Conservation (phyloP, 345 rosid genomes). For the Garcia nutans region DNA sequence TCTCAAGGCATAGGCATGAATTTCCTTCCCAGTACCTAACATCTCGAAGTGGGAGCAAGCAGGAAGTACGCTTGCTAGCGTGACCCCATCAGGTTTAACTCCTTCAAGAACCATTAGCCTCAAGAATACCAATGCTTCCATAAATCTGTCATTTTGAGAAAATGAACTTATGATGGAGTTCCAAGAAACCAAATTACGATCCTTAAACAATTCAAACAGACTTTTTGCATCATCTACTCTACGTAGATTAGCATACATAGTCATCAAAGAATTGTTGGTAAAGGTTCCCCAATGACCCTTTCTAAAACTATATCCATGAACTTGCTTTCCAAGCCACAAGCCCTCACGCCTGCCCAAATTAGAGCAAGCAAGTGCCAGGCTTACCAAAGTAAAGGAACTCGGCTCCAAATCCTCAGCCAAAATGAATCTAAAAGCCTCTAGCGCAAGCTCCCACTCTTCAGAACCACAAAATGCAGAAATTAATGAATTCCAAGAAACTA, state of each 20-base stretch:
- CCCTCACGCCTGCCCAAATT: constrained; percentile 43
- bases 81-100: constrained; percentile 69
- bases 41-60: constrained; percentile 71
- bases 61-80: constrained; percentile 83
- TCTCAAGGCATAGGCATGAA: constrained; percentile 79
- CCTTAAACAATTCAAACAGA: constrained; percentile 50
- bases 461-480: constrained; percentile 60
- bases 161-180: constrained; percentile 71
- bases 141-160: constrained; percentile 58
- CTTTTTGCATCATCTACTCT: constrained; percentile 41
- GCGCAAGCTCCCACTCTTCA: constrained; percentile 67
- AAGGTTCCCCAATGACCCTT: constrained; percentile 57
- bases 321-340: constrained; percentile 65
- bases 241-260: constrained; percentile 77
- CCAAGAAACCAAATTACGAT: constrained; percentile 82
- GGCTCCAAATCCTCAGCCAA: constrained; percentile 53
- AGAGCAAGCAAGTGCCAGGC: constrained; percentile 70
- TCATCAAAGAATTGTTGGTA: constrained; percentile 70
- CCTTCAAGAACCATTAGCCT: constrained; percentile 55
- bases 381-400: constrained; percentile 83
- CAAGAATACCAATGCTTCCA: constrained; percentile 56
- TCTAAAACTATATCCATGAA: constrained; percentile 66
- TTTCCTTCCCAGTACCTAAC: constrained; percentile 63
- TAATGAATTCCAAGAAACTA: constrained; percentile 87
- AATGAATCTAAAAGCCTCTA: constrained; percentile 66